These are phyloP conservation scores for Phanerochaete sordida DNA, from an alignment of 768 basidiomycete genomes.

Conservation along the genomic window DNA sequence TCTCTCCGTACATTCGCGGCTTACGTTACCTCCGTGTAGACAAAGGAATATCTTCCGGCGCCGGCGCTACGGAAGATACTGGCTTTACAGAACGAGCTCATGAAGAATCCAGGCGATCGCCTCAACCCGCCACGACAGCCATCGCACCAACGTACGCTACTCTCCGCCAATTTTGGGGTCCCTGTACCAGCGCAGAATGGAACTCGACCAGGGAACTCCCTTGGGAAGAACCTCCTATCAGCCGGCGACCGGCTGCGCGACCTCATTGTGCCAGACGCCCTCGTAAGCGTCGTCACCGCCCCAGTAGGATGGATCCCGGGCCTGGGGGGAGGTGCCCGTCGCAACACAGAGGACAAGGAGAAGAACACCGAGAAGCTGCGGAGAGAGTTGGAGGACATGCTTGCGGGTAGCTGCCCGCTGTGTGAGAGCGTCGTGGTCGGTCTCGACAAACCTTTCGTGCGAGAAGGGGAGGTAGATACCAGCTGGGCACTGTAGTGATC, in stretches of 20 bases:
- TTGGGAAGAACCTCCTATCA: constrained; percentile 79
- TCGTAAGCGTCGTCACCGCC: constrained; percentile 79
- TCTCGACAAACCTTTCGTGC: constrained; percentile 84
- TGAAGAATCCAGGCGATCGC: constrained; percentile 48
- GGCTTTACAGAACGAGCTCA: constrained; percentile 78
- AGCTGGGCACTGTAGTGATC: constrained; percentile 63
- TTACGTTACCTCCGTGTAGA: constrained; percentile 42
- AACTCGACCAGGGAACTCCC: constrained; percentile 54
- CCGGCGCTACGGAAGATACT: constrained; percentile 81
- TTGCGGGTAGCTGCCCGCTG: constrained; percentile 87
- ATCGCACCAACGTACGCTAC: constrained; percentile 56
- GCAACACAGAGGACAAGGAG: constrained; percentile 41
- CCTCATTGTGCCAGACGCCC: constrained; percentile 89
- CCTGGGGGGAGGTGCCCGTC: constrained; percentile 45
- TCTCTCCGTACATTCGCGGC: not conserved
- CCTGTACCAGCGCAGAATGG: constrained; percentile 57
- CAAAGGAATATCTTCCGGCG: constrained; percentile 87
- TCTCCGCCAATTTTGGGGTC: constrained; percentile 70
- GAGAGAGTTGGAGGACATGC: constrained; percentile 82
- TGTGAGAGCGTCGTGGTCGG: constrained; percentile 88
- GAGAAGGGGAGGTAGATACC: constrained; percentile 71
- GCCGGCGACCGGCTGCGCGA: constrained; percentile 90
- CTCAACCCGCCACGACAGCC: constrained; percentile 36
- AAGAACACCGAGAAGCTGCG: constrained; percentile 61
- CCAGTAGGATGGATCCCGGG: constrained; percentile 72